phyloP scores from a whole-genome alignment of 345 rosid species.

The Durio zibethinus region DNA sequence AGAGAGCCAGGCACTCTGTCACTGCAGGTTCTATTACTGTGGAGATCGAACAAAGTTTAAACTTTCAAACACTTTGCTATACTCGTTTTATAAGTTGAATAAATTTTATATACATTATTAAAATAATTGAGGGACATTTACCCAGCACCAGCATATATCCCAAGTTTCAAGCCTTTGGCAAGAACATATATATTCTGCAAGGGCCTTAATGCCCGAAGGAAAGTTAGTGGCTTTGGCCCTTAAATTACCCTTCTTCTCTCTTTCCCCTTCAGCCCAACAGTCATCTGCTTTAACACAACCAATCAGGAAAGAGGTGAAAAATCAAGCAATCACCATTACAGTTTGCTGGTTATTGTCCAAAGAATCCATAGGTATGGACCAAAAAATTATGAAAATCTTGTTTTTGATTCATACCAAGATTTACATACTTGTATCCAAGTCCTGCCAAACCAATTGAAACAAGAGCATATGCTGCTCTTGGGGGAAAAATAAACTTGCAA shows the following conservation, averaged over 20 bases:
- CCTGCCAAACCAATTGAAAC: conserved; percentile 50
- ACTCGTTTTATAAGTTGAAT: too few relatives aligned
- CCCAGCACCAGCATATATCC: conserved; percentile 58
- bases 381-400: not conserved
- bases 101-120: not conserved
- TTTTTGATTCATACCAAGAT: conserved; percentile 38
- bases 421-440: conserved; percentile 52
- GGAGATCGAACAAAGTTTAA: not conserved
- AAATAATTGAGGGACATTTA: conserved; percentile 14
- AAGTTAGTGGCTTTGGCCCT: conserved; percentile 35
- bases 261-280: conserved; percentile 49
- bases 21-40: conserved; percentile 50
- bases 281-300: conserved; percentile 34
- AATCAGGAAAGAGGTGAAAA: not conserved
- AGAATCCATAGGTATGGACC: not conserved
- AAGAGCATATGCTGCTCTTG: conserved; percentile 44
- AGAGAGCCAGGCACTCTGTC: conserved; percentile 57
- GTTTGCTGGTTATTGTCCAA: not conserved
- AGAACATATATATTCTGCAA: conserved; percentile 52
- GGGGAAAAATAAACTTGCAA: not conserved
- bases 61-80: not conserved
- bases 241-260: conserved; percentile 43
- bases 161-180: conserved; percentile 46
- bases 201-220: conserved; percentile 55
- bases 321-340: not conserved